phyloP scores from a whole-genome alignment of 768 basidiomycete genomes.

The Mycena epipterygia region DNA sequence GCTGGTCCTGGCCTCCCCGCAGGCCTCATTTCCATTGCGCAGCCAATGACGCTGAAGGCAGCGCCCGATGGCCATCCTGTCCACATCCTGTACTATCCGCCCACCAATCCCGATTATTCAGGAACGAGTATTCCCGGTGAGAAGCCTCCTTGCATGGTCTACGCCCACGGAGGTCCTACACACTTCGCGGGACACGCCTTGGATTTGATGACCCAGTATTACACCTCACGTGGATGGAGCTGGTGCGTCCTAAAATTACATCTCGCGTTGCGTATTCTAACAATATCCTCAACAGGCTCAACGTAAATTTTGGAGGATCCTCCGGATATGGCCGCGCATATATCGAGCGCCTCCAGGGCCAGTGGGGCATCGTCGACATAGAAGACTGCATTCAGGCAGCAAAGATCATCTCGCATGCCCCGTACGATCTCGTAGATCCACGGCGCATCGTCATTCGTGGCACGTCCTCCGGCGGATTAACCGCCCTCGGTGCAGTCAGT shows the following conservation, averaged over 20 bases:
- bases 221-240: constrained; percentile 80
- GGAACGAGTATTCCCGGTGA: constrained; percentile 64
- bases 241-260: constrained; percentile 62
- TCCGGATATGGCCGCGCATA: constrained; percentile 65
- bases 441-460: constrained; percentile 79
- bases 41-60: constrained; percentile 59
- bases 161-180: constrained; percentile 84
- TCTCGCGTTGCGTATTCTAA: background rate
- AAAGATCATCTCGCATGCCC: constrained; percentile 49
- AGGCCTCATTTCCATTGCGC: constrained; percentile 61
- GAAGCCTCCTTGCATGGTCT: constrained; percentile 76
- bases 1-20: constrained; percentile 41
- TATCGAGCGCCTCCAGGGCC: constrained; percentile 60
- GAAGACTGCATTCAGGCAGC: constrained; percentile 64
- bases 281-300: constrained; percentile 51
- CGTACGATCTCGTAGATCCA: constrained; percentile 70
- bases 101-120: constrained; percentile 72
- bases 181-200: constrained; percentile 59
- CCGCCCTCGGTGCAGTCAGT: constrained; percentile 66
- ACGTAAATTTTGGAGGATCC: constrained; percentile 74
- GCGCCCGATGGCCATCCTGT: constrained; percentile 54
- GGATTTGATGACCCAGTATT: constrained; percentile 70
- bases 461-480: constrained; percentile 81
- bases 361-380: constrained; percentile 74
- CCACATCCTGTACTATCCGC: constrained; percentile 77